Conservation (phyloP, 306 rosid species). For the Inga oerstediana region DNA sequence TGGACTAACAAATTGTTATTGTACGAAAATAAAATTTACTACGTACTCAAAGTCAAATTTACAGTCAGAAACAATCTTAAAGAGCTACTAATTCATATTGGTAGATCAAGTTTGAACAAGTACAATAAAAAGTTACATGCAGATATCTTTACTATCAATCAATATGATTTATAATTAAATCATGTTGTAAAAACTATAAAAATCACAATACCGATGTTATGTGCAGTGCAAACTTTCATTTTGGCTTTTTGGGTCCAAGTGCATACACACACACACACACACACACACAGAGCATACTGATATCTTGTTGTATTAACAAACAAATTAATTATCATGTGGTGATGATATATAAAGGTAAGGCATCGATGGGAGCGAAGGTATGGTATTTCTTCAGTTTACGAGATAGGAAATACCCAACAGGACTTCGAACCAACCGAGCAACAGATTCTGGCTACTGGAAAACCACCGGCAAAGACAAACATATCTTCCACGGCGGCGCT, state of each 20-base stretch:
- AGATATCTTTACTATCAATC: not conserved
- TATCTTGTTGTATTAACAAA: not conserved
- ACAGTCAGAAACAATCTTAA: not conserved
- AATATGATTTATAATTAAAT: no score
- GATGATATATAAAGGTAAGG: constrained; percentile 52
- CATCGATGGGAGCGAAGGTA: constrained; percentile 88
- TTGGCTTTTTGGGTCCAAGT: no score
- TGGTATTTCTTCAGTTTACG: constrained; percentile 89
- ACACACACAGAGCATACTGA: no score
- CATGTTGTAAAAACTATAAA: no score
- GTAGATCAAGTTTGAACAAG: not conserved
- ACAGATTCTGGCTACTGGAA: constrained; percentile 96
- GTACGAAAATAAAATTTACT: not conserved
- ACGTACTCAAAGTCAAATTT: not conserved
- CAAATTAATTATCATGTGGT: not conserved
- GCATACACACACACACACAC: no score
- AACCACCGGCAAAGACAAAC: constrained; percentile 94
- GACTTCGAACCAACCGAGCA: constrained; percentile 87
- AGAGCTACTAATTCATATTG: not conserved
- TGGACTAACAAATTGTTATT: not conserved
- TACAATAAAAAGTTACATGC: not conserved
- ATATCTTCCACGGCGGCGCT: constrained; percentile 56
- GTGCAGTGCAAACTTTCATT: not conserved
- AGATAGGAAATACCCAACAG: constrained; percentile 90
- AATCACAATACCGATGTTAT: no score